Base-by-base conservation (phyloP, 768 basidiomycete genomes). In the Cubamyces sp. region DNA sequence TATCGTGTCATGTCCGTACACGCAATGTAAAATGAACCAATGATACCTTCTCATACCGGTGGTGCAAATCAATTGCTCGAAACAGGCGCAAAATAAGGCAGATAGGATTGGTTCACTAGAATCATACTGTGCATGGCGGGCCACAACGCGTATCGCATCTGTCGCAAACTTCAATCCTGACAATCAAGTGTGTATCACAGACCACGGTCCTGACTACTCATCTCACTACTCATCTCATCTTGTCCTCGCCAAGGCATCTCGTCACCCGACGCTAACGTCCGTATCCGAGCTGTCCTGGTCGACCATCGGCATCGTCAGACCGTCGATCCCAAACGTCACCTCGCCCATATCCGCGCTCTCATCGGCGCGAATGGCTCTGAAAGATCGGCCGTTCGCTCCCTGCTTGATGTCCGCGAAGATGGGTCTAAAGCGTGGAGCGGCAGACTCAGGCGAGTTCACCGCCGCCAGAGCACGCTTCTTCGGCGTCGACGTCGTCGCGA, bases 401-500 rank as follows among this genome's bases (percentile, higher is more conserved):
- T 34, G 34, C 34, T 34, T 34, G 9, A 61, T n/a, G 49, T 61
- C 51, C n/a, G 28, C 58, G 3, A 65, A 45, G 46, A 64, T n/a
- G 4, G 52, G n/a, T 51, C 62, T 39, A 41, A 46, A 60, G 0
- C 42, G 60, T 15, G 39, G 61, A n/a, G 55, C 45, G 28, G 18
- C 54, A 0, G 48, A 58, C 25, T 54, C 60, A 16, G 57, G 59
- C 26, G 61, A 60, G 52, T 55, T 63, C 37, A 50, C 25, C 2
- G 55, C 65, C 2, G 46, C 60, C 21, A 37, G 1, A 14, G 62
- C 59, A 6, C 62, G 64, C 53, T 58, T 62, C 61, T 66, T 67
- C 50, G 68, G 70, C 16, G 70, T 71, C 11, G 70, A 71, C 16
- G 70, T 71, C 64, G 66, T 53, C 45, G 65, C 57, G 42, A 63